These are phyloP conservation scores for Boletus rubescentipes DNA, from an alignment of 768 basidiomycete species.

Conservation along the genomic window DNA sequence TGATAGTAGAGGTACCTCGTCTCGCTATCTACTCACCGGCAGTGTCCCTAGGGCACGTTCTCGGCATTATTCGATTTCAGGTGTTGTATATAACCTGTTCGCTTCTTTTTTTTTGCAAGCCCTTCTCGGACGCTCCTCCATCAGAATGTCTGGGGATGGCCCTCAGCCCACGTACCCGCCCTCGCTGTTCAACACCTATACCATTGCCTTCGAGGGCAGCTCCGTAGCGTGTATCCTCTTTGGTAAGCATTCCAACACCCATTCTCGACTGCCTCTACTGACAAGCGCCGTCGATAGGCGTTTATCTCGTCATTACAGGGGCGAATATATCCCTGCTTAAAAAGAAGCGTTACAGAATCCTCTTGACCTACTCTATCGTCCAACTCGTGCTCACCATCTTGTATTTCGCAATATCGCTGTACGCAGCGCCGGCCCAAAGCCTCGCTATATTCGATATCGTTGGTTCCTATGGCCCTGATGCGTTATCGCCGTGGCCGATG, in stretches of 20 bases:
- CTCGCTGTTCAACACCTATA: conserved; percentile 16
- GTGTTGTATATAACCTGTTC: conserved; percentile 5
- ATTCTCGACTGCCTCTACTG: neutral
- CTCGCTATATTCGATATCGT: conserved; percentile 10
- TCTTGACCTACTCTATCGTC: conserved; percentile 7
- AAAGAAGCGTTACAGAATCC: conserved; percentile 17
- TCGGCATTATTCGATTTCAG: neutral
- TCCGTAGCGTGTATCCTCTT: conserved; percentile 20
- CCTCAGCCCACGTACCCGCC: conserved; percentile 8
- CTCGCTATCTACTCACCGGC: neutral
- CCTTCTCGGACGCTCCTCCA: neutral
- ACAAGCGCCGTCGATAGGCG: neutral
- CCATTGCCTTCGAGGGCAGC: conserved; percentile 22
- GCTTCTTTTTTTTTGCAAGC: neutral
- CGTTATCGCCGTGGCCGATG: conserved; percentile 17
- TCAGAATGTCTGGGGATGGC: conserved; percentile 15
- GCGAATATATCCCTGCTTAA: conserved; percentile 14
- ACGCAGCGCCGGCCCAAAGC: conserved; percentile 13
- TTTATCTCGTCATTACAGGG: conserved; percentile 14
- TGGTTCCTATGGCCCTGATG: conserved; percentile 4
- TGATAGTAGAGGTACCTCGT: neutral
- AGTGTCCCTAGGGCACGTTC: neutral
- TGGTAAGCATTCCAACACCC: conserved; percentile 1
- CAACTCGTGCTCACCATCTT: conserved; percentile 21
- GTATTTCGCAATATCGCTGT: conserved; percentile 22